Evolutionary conservation across 305 asterid species (phyloP), one percentile per base, ranked within the genome.

Genomic region (Ilex paraguariensis): DNA sequence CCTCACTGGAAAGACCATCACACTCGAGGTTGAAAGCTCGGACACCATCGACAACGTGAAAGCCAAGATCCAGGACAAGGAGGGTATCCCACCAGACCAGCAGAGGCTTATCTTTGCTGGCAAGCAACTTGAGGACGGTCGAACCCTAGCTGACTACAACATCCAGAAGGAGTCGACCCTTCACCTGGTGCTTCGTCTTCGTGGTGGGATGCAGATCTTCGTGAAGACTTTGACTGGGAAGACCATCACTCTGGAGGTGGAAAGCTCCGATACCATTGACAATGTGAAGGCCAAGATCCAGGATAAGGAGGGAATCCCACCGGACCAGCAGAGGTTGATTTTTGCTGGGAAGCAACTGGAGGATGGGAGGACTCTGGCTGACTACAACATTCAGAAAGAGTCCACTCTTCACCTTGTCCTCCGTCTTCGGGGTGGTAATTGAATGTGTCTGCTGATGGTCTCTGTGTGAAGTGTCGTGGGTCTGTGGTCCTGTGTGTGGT

Each of bases 71-170:
- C 79, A 74, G 31, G 79, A 74, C 55, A 74, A 74, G 79, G 79
- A 74, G 54, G 79, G 79, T 0, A 74, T 74, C 2, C 79, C 79
- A 2, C 79, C 79, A 31, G 79, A 74, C 54, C 79, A 74, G 70
- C 79, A 74, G 66, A 66, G 79, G 72, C 15, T 74, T 53, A 74
- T 74, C 3, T 74, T 74, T 12, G 79, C 79, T 0, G 79, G 79
- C 0, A 75, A 75, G 67, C 79, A 75, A 31, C 62, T 75, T 2
- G 79, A 75, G 15, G 79, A 75, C 31, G 79, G 79, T 0, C 44
- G 79, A 0, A 75, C 79, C 1, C 50, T 75, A 0, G 79, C 79
- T 3, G 79, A 74, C 3, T 74, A 74, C 36, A 74, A 74, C 14
- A 74, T 74, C 8, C 79, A 74, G 31, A 74, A 74, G 69, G 79